Conservation (phyloP, 2,329 filamentous ascomycete species). For the Alternaria novae-zelandiae region DNA sequence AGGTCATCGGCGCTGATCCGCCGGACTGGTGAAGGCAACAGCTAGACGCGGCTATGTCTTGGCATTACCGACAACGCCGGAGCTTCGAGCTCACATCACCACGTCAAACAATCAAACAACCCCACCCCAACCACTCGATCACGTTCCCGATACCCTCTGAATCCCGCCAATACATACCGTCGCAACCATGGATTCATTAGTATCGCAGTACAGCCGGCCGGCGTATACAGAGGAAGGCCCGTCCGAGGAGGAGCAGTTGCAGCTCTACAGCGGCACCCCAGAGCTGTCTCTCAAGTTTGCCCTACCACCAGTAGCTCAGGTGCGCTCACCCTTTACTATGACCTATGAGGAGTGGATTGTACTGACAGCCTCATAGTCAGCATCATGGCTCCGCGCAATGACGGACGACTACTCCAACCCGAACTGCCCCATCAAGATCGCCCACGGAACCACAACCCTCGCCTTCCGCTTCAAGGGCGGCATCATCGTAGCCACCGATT, state of each 20-base stretch:
- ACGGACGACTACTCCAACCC: slow-evolving; percentile 98
- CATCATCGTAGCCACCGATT: slow-evolving; percentile 98
- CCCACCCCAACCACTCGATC: slow-evolving; percentile 18
- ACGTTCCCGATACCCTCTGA: slow-evolving; percentile 3
- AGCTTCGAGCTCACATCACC: slow-evolving; percentile 23
- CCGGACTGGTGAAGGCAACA: slow-evolving; percentile 11
- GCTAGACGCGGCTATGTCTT: slow-evolving; percentile 17
- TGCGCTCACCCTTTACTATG: slow-evolving; percentile 47
- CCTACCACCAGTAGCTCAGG: slow-evolving; percentile 89
- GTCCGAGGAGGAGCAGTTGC: slow-evolving; percentile 75
- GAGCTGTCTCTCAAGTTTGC: slow-evolving; percentile 91
- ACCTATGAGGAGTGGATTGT: not conserved
- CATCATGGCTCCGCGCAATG: slow-evolving; percentile 92
- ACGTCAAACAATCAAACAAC: slow-evolving; percentile 24
- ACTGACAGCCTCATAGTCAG: slow-evolving; percentile 65
- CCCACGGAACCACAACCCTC: slow-evolving; percentile 96
- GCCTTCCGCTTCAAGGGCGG: slow-evolving; percentile 98
- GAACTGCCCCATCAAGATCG: slow-evolving; percentile 97
- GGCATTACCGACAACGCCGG: slow-evolving; percentile 18
- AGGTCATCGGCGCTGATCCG: not conserved
- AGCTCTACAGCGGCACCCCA: slow-evolving; percentile 70
- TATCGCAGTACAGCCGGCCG: slow-evolving; percentile 87
- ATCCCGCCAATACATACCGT: slow-evolving; percentile 13
- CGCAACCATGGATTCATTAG: slow-evolving; percentile 81
- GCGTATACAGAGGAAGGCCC: slow-evolving; percentile 75